Evolutionary conservation across 257 asterid species (phyloP), one percentile per base, ranked within the genome.

Genomic region (Solanum piurae): DNA sequence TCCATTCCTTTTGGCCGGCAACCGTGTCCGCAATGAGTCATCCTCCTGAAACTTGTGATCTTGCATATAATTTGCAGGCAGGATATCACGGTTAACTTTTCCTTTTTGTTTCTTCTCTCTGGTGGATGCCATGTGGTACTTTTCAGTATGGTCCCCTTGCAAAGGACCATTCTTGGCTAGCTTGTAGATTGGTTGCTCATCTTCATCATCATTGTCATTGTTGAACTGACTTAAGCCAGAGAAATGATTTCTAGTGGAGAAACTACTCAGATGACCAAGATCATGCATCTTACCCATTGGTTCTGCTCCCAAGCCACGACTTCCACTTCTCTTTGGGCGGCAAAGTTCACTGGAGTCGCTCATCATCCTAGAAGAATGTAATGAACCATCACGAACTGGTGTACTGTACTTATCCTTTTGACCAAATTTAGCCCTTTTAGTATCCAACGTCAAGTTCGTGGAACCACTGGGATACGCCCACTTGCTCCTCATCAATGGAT

Each of bases 401-500:
- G 84, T 86, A 88, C 91, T 91, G 74, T 86, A 94, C 88, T 89
- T 95, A 87, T 90, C 90, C 91, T 95, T 93, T 91, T 90, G 93
- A 76, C 88, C 89, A 92, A 90, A 83, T 87, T 94, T 92, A 46
- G 91, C 87, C 93, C 89, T 93, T 87, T 89, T 93, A 37, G 64
- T 83, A 74, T 91, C 90, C 37, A 87, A 71, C 88, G 91, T 92
- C 90, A 87, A 88, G 87, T 93, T 95, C 9, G 95, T 89, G 89
- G 91, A 91, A 83, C 98, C 96, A 85, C 93, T 89, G 84, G 98
- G 97, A 89, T 91, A 98, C 77, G 98, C 98, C 98, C 95, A 94
- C 92, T 98, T 98, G 93, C 98, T 98, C 94, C 98, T 94, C 95
- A 96, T 94, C 93, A 95, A 86, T 71, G 99, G 98, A 90, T 96